Evolutionary conservation across 73 alveolate species (phyloP), one percentile per base, ranked within the genome.

Genomic region (Uronychia setigera): DNA sequence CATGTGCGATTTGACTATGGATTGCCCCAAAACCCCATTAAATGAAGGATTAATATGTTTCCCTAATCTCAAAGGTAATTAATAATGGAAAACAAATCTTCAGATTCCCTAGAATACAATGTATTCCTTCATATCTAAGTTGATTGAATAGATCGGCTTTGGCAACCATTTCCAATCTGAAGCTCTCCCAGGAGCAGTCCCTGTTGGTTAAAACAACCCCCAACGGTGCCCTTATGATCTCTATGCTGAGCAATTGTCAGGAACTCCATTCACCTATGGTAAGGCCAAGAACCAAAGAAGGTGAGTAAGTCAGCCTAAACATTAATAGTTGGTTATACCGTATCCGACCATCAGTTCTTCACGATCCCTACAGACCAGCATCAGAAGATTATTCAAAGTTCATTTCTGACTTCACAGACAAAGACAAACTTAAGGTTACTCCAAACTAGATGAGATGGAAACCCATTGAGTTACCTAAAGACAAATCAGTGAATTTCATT

Each of bases 261-360:
- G 99, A n/a, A 94, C 99, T 59, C 97, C 98, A 30, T 96, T 96
- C 86, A 94, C 98, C 26, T 88, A 85, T 74, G 92, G 96, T 25
- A 92, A 98, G 76, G 91, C 79, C 74, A 87, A 85, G 78, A 92
- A 94, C 33, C 94, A 89, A 74, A 89, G 92, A 84, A 35, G 93
- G 90, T n/a, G n/a, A n/a, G n/a, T 83, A 75, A 1, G 67, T 46
- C 67, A 5, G 19, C 67, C 67, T 19, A 11, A 19, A 11, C n/a
- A 46, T 11, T 5, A 46, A 11, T 34, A 83, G 88, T 1, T 96
- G 99, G 99, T 81, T 90, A 31, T 96, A 96, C 85, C 88, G 93
- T 57, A 93, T 96, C 80, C 35, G 91, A 79, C 99, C 99, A 0
- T 58, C 97, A 1, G 96, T 88, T n/a, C 87, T 93, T 34, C 99